Evolutionary conservation across 257 asterid species (phyloP), one percentile per base, ranked within the genome.

Genomic region (Solanum chaucha): DNA sequence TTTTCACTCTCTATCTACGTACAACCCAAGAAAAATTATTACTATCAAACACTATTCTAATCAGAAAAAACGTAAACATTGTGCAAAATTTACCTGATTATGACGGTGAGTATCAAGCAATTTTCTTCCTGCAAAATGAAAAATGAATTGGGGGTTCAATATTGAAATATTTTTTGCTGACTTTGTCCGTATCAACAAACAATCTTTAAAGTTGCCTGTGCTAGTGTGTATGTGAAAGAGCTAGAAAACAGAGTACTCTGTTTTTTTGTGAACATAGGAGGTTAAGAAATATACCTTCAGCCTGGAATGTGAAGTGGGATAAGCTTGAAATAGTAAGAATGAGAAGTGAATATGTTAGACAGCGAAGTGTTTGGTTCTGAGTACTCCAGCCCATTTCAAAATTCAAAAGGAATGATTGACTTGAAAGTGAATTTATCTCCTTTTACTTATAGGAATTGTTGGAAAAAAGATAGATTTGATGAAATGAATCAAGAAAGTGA

Each of bases 101-200:
- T 82, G 38, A 5, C 34, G 87, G 22, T 82, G 40, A 5, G 85
- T 84, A 85, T 67, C 87, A 46, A 68, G 80, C 24, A 92, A 41
- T 72, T 86, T 88, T 84, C 96, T 90, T 82, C 96, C 98, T 93
- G 94, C 89, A 92, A 89, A 71, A 64, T 24, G 58, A 82, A 84
- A 55, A 24, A 73, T 75, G 13, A 89, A 61, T 67, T 83, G 19
- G 17, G 24, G 10, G 4, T 58, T 58, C 65, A 59, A 58, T 15
- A 51, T 51, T 51, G 61, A 51, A 51, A 2, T 20, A 1, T 0
- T n/a, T 59, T 59, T 8, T 3, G 26, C 67, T 19, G 67, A 61
- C 30, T 61, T 61, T 61, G 68, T 22, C 13, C 6, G 68, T 59
- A 13, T 22, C 68, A 59, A 61, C 30, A 61, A 61, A 22, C 30